Evolutionary conservation across 257 asterid species (phyloP).

Genomic region (Capsicum pubescens): DNA sequence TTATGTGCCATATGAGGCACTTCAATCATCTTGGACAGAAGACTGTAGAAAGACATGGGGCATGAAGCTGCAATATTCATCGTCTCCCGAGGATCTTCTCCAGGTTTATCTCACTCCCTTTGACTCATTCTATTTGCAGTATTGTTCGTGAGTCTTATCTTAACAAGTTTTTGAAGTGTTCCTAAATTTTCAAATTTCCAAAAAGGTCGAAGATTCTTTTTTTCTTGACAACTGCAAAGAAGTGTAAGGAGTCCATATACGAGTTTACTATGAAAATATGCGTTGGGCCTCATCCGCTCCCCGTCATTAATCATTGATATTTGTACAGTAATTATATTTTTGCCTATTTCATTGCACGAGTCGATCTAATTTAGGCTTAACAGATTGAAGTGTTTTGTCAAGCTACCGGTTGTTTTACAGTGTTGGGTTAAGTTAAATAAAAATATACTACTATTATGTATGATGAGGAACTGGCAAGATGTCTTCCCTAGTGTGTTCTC

Average conservation of each 20-base stretch:
- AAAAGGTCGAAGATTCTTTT: background rate
- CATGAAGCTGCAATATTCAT: conserved; percentile 60
- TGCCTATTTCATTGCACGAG: background rate
- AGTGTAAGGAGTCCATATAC: background rate
- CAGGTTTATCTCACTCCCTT: conserved; percentile 55
- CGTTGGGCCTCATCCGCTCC: conserved; percentile 1
- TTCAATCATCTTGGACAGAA: conserved; percentile 83
- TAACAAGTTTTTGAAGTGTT: background rate
- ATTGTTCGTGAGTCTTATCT: background rate
- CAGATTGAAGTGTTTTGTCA: conserved; percentile 13
- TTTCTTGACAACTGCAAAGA: background rate
- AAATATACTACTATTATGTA: background rate
- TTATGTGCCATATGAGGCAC: conserved; percentile 76
- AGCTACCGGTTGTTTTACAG: conserved; percentile 1
- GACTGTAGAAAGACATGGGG: conserved; percentile 79
- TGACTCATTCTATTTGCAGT: background rate
- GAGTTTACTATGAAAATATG: background rate
- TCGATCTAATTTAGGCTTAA: background rate
- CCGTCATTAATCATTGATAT: background rate
- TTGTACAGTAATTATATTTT: background rate
- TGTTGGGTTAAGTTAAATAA: background rate
- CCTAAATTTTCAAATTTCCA: background rate
- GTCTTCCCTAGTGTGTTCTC: conserved; percentile 4
- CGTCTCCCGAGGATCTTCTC: conserved; percentile 66
- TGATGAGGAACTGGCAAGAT: background rate